A percentile compares a stretch with the other conserved stretches of the same genome.
Evolutionary conservation across 2,329 filamentous ascomycete genomes (phyloP).

Genomic region (Fusarium fujikuroi): DNA sequence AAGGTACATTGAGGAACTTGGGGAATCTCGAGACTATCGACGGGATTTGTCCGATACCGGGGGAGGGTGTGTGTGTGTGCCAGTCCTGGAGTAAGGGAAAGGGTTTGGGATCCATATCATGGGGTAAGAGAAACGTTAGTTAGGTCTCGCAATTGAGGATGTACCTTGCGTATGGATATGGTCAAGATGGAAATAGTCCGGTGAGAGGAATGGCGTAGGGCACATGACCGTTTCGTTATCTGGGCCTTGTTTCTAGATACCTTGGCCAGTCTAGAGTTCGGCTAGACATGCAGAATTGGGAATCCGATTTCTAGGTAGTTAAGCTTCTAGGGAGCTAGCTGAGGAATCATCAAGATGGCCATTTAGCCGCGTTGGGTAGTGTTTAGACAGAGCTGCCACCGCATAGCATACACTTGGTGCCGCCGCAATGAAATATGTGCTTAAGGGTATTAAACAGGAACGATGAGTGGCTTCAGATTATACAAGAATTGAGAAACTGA

Average conservation of each 20-base stretch:
- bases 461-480: too few relatives aligned
- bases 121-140: constrained; percentile 24
- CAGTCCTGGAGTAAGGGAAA: constrained; percentile 1
- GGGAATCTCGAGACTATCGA: not conserved
- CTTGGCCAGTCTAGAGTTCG: not conserved
- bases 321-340: not conserved
- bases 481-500: not conserved
- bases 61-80: not conserved
- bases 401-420: not conserved
- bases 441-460: not conserved
- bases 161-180: constrained; percentile 5
- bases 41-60: constrained; percentile 37
- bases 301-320: not conserved
- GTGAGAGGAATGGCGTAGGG: not conserved
- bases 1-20: constrained; percentile 23
- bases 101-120: constrained; percentile 8
- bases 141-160: constrained; percentile 20
- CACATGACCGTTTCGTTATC: constrained; percentile 9
- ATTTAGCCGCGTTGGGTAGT: not conserved
- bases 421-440: not conserved
- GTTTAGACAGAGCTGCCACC: not conserved
- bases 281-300: not conserved
- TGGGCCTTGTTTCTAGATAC: not conserved
- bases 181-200: not conserved
- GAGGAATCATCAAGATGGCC: not conserved